Base-by-base conservation (phyloP, 371 early-diverging fungal species). In the Mucor sp. region DNA sequence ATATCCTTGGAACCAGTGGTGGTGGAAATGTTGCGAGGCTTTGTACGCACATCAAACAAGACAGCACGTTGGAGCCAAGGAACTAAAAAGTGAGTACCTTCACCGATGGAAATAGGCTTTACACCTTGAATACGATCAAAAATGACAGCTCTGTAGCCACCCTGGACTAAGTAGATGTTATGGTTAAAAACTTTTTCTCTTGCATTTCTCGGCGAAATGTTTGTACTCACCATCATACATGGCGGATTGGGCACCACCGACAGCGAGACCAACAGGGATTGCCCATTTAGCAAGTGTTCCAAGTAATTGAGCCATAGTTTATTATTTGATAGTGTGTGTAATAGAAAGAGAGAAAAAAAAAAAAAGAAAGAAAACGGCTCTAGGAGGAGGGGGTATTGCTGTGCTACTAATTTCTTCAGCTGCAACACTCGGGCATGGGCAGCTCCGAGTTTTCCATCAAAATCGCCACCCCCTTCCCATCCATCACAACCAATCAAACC, bases 71-170 rank as follows among this genome's bases (percentile, higher is more conserved):
- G 89, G 63, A 95, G 85, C 95, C 97, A 96, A 41, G 99, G 99
- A 44, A 99, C 78, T 67, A 97, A 85, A 74, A 99, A 97, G 81
- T 99, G 99, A 39, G 98, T 99, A 56, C 99, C 99, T 72, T 99
- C 99, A 61, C 90, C 91, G 35, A 87, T 74, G 12, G 95, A 90
- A 17, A 74, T 76, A 62, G 84, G 81, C 77, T 92, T 89, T 14
- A 98, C 96, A 83, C 99, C 99, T 71, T 93, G 89, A 56, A 96
- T 66, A 74, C 99, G 93, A 75, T 98, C 98, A 79, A 98, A 99
- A 67, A 97, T 93, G 60, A 99, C 97, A 6, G 97, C 99, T 58
- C 98, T 88, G 70, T 96, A 86, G 64, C 99, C 99, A 75, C 97
- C 99, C 78, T 95, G 92, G 65, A 98, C 97, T 94, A 68, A 19